phyloP scores from a whole-genome alignment of 1,139 yeast species.

The Zygosaccharomyces sapae region DNA sequence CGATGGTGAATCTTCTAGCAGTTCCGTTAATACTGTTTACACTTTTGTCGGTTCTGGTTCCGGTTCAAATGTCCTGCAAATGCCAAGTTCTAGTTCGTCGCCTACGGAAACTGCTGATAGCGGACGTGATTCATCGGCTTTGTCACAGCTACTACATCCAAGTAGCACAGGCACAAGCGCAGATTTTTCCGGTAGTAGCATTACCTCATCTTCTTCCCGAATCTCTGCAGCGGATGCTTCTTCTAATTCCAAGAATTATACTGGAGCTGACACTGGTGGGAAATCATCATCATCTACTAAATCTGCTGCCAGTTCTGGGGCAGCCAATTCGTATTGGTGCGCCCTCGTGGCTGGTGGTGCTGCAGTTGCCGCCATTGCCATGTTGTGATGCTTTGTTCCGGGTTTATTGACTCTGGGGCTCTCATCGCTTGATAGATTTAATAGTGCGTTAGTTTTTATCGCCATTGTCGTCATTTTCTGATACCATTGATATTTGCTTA shows the following conservation, averaged over 20 bases:
- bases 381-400: slow-evolving; percentile 7
- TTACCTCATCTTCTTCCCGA: background rate
- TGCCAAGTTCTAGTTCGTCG: slow-evolving; percentile 10
- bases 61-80: slow-evolving; percentile 11
- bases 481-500: background rate
- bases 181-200: slow-evolving; percentile 2
- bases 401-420: background rate
- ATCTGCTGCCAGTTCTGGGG: slow-evolving; percentile 14
- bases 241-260: background rate
- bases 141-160: slow-evolving; percentile 13
- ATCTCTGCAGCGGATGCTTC: background rate
- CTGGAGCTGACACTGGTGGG: background rate
- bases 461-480: background rate
- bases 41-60: slow-evolving; percentile 14
- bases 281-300: slow-evolving; percentile 6
- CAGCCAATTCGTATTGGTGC: slow-evolving; percentile 13
- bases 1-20: background rate
- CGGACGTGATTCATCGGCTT: slow-evolving; percentile 13
- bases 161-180: background rate
- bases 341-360: slow-evolving; percentile 18
- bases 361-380: slow-evolving; percentile 16
- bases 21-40: slow-evolving; percentile 11
- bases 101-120: slow-evolving; percentile 8
- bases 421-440: background rate
- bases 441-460: background rate